phyloP scores from a whole-genome alignment of 2,329 filamentous ascomycete species.

The Aspergillus candidus region DNA sequence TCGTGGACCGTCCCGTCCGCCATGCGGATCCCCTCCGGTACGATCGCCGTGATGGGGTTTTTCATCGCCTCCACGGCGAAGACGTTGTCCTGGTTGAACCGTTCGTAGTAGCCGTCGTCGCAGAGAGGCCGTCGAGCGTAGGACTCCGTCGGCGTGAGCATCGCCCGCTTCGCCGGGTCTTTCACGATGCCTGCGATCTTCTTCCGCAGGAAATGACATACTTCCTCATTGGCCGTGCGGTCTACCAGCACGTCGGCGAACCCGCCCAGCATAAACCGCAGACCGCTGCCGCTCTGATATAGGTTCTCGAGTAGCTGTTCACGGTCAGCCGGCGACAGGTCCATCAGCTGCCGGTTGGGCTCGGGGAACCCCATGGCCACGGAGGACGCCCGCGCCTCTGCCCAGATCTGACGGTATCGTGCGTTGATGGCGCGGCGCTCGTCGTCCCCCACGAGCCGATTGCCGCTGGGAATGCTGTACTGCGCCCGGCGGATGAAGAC shows the following conservation, averaged over 20 bases:
- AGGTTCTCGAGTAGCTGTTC: slow-evolving; percentile 8
- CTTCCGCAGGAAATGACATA: slow-evolving; percentile 33
- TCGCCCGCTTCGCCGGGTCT: slow-evolving; percentile 24
- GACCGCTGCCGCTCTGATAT: slow-evolving; percentile 3
- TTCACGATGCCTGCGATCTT: slow-evolving; percentile 27
- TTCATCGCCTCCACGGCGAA: slow-evolving; percentile 35
- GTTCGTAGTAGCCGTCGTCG: slow-evolving; percentile 18
- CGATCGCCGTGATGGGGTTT: slow-evolving; percentile 19
- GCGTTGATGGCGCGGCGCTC: slow-evolving; percentile 19
- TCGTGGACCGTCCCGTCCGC: slow-evolving; percentile 28
- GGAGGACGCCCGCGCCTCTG: not conserved
- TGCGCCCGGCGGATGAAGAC: slow-evolving; percentile 35
- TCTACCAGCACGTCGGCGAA: slow-evolving; percentile 35
- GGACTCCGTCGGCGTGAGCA: slow-evolving; percentile 18
- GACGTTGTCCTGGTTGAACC: slow-evolving; percentile 39
- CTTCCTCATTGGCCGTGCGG: slow-evolving; percentile 33
- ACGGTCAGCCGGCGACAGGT: slow-evolving; percentile 7
- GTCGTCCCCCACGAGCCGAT: slow-evolving; percentile 18
- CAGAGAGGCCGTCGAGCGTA: slow-evolving; percentile 15
- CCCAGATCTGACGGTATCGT: slow-evolving; percentile 6
- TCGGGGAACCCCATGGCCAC: slow-evolving; percentile 11
- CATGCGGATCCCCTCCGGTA: slow-evolving; percentile 31
- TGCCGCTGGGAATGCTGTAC: slow-evolving; percentile 29
- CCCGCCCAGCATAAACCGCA: slow-evolving; percentile 8
- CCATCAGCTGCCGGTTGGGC: not conserved